Base-by-base conservation (phyloP, 1,284 basidiomycete species). In the Leucoagaricus sp. region DNA sequence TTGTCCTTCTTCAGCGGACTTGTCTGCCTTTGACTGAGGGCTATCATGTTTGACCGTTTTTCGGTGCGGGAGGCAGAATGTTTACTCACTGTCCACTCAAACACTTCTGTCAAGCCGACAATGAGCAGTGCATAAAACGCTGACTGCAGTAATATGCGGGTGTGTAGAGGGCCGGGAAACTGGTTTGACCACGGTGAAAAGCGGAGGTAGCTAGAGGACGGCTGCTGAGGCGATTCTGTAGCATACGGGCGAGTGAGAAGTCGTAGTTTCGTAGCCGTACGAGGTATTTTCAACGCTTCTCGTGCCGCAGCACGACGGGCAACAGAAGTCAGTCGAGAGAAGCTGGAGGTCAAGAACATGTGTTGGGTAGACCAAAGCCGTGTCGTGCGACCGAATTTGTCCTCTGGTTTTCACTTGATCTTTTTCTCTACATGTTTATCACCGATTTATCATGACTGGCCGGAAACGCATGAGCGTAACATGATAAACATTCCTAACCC, bases 121-220 rank as follows among this genome's bases (percentile, higher is more conserved):
- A 75, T 66, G 26, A 72, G 55, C 3, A 69, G 52, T 25, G 75
- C 69, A 61, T 75, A 77, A n/a, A 70, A 56, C 7, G 66, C 56
- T 6, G 71, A 69, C 58, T 77, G 73, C 31, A 73, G 34, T 6
- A 72, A 40, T 19, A 70, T 60, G 40, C 70, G 65, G 4, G 66
- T 63, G 36, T 65, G 61, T 33, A 63, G 57, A 13, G 71, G 69
- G 41, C 71, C 74, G 48, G 60, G 55, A 61, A 74, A 77, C 33
- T 65, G 50, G 42, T 67, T 64, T 3, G 75, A 75, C 75, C 73
- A 78, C 2, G 76, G 75, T 31, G 70, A 74, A 60, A 70, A 74
- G 23, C 62, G 66, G 26, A 59, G 52, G 28, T 60, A 41, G 29
- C 17, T 17, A 28, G 44, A 21, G 8, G 33, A 26, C 17, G 53